Evolutionary conservation across 2,329 filamentous ascomycete genomes (phyloP), one percentile per base, ranked within the genome.

Genomic region (Pseudogymnoascus sp.): DNA sequence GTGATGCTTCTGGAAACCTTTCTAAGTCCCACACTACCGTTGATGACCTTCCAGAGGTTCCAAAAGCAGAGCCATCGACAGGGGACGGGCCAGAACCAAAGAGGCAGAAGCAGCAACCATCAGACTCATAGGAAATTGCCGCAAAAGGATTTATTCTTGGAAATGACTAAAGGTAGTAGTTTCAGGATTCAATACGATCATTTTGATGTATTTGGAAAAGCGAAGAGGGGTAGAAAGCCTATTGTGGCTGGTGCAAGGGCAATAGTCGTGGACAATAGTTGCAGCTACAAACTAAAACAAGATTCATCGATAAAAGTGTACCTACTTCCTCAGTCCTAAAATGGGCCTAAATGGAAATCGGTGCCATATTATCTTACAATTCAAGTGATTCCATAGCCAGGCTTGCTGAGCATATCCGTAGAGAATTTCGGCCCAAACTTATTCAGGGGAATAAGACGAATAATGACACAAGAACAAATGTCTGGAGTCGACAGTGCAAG

Each of bases 11-110:
- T 16, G 54, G 43, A 57, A 36, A 60, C 10, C 37, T n/a, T 14
- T 14, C 37, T 3, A 13, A 61, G 67, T 2, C 62, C 68, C 34
- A 73, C 28, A 71, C 70, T 13, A 71, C 67, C 16, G 72, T 70
- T 2, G 68, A 69, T 16, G 67, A 73, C 62, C 68, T 78, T 13
- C 76, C 77, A n/a, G 73, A 73, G 64, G 75, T 77, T 11, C 75
- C 77, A 54, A 72, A 69, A 7, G 67, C 69, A 3, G 76, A 77
- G 13, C 76, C 75, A 4, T 67, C 67, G 5, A 16, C 23, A 2
- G 48, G 7, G 25, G 68, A 74, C 21, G 61, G 69, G 21, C 74
- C 74, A 66, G 67, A 67, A 1, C 62, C 69, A 36, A 77, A 77
- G 69, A 76, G 74, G 63, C 72, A 73, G 64, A 77, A 73, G 66